These are phyloP conservation scores for Cardiosporidium cionae DNA, from an alignment of 169 alveolate species.

Conservation along the genomic window DNA sequence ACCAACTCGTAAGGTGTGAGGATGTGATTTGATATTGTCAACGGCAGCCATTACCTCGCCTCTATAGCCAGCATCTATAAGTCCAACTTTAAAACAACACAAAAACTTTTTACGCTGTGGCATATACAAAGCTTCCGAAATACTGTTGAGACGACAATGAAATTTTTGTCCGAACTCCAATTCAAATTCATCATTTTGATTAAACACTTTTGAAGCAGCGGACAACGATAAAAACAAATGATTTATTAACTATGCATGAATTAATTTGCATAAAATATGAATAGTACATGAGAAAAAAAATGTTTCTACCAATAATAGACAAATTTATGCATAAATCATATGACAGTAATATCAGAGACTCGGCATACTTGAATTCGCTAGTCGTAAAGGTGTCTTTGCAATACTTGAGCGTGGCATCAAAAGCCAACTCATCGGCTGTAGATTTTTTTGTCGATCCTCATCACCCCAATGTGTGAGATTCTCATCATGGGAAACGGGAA, in stretches of 20 bases:
- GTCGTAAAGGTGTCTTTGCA: slow-evolving; percentile 77
- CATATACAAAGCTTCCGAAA: neutral
- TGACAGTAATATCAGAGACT: neutral
- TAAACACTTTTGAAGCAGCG: neutral
- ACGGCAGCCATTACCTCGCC: slow-evolving; percentile 77
- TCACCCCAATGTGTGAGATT: slow-evolving; percentile 2
- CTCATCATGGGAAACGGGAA: neutral
- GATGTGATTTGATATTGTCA: slow-evolving; percentile 71
- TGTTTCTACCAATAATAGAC: neutral
- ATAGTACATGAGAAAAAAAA: neutral
- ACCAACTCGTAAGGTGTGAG: slow-evolving; percentile 68
- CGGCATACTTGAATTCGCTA: slow-evolving; percentile 65
- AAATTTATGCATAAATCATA: neutral
- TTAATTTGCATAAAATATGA: neutral
- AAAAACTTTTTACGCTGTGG: neutral
- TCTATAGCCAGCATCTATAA: slow-evolving; percentile 81
- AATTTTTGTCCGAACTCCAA: neutral
- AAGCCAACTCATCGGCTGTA: slow-evolving; percentile 45
- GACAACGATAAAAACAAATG: neutral
- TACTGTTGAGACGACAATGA: no score
- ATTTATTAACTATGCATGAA: neutral
- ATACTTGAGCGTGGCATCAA: slow-evolving; percentile 75
- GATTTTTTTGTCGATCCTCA: slow-evolving; percentile 1
- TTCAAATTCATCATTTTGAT: neutral
- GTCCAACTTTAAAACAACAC: slow-evolving; percentile 47